Percentiles rank a stretch among this genome's conserved stretches.
Evolutionary conservation across 208 protist genomes (phyloP).

Genomic region (Trypanosoma lewisi): DNA sequence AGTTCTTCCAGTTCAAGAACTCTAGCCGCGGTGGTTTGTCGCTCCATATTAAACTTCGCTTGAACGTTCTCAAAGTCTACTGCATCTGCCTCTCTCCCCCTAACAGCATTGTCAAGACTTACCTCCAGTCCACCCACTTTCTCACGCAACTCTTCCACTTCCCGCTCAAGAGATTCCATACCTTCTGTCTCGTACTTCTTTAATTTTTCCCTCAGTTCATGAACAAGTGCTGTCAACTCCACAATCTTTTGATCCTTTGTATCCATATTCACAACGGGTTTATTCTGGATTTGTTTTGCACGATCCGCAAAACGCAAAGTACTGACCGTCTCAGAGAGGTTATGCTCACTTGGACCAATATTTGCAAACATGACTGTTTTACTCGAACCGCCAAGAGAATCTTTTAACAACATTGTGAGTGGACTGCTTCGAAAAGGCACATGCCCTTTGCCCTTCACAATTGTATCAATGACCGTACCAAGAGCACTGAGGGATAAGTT

Average conservation of each 20-base stretch:
- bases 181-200: slow-evolving; percentile 78
- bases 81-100: slow-evolving; percentile 71
- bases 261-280: slow-evolving; percentile 88
- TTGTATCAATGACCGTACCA: slow-evolving; percentile 89
- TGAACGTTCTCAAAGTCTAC: slow-evolving; percentile 67
- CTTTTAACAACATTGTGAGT: slow-evolving; percentile 90
- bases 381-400: slow-evolving; percentile 87
- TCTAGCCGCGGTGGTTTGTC: slow-evolving; percentile 32
- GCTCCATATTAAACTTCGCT: slow-evolving; percentile 42
- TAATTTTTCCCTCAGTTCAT: slow-evolving; percentile 77
- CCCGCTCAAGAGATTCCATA: slow-evolving; percentile 57
- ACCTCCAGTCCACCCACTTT: slow-evolving; percentile 69
- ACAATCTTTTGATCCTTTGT: slow-evolving; percentile 88
- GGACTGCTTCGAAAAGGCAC: slow-evolving; percentile 84
- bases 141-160: slow-evolving; percentile 62
- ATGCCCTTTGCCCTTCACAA: slow-evolving; percentile 85
- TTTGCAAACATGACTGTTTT: slow-evolving; percentile 92
- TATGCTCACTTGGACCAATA: slow-evolving; percentile 85
- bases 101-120: slow-evolving; percentile 65
- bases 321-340: slow-evolving; percentile 87
- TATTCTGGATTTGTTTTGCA: slow-evolving; percentile 93
- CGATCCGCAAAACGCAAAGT: slow-evolving; percentile 88
- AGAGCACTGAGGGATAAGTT: slow-evolving; percentile 91
- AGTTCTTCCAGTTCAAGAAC: slow-evolving; percentile 58
- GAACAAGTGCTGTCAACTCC: slow-evolving; percentile 67